Conservation (phyloP, 2,329 filamentous ascomycete species). For the Ilyonectria mors-panacis region DNA sequence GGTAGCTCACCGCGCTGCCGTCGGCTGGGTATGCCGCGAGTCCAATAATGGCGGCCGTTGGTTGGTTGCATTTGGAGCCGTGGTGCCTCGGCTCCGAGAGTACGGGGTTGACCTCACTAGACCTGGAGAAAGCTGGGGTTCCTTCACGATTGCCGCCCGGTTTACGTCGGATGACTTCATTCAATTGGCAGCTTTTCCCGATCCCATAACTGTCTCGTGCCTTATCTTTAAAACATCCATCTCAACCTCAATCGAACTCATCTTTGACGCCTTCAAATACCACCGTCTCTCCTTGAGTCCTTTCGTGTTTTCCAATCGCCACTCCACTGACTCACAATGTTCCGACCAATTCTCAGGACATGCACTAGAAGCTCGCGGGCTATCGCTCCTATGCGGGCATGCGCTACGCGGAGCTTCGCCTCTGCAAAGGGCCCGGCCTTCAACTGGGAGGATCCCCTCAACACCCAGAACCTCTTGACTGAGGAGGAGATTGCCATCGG, state of each 20-base stretch:
- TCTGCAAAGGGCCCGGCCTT: constrained; percentile 66
- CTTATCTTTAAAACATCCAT: constrained; percentile 32
- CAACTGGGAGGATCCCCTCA: constrained; percentile 93
- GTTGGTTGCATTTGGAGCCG: constrained; percentile 16
- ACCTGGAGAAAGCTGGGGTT: constrained; percentile 45
- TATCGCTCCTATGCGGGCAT: constrained; percentile 44
- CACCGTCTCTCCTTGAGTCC: background rate
- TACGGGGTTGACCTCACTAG: constrained; percentile 19
- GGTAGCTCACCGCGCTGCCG: constrained; percentile 14
- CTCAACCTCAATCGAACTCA: constrained; percentile 33
- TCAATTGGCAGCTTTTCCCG: constrained; percentile 45
- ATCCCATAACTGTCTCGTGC: constrained; percentile 33
- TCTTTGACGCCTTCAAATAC: constrained; percentile 16
- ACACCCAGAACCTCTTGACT: constrained; percentile 81
- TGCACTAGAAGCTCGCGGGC: constrained; percentile 46
- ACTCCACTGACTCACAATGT: constrained; percentile 43
- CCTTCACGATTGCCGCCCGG: constrained; percentile 42
- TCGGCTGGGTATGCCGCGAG: background rate
- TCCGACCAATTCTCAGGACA: constrained; percentile 51
- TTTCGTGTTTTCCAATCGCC: constrained; percentile 1
- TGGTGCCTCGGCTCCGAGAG: constrained; percentile 41
- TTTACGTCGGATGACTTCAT: constrained; percentile 52
- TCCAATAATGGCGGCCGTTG: background rate
- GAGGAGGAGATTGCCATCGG: constrained; percentile 92
- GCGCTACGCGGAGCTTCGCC: constrained; percentile 53